Conservation (phyloP, 2,329 filamentous ascomycete genomes). For the Colletotrichum magnum region DNA sequence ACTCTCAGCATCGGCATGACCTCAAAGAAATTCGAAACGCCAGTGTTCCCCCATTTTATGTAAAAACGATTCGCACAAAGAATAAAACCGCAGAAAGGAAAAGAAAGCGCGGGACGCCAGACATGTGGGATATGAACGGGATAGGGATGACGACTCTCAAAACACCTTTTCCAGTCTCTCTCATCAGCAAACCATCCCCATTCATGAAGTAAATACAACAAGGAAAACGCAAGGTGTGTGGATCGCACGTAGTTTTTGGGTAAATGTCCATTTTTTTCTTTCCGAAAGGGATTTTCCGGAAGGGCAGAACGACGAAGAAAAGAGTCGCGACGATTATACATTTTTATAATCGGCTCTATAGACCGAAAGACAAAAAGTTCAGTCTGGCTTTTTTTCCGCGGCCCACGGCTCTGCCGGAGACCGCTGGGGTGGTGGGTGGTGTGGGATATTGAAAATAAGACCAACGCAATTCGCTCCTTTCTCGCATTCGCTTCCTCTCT, state of each 20-base stretch:
- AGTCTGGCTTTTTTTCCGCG: not conserved
- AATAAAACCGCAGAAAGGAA: not conserved
- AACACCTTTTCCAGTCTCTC: not conserved
- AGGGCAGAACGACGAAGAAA: not conserved
- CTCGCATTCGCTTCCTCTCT: constrained; percentile 3
- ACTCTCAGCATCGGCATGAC: not conserved
- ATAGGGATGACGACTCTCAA: not conserved
- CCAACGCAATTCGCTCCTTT: not conserved
- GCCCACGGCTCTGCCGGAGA: constrained; percentile 29
- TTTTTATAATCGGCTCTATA: constrained; percentile 30
- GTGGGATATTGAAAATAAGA: constrained; percentile 23
- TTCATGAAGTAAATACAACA: not conserved
- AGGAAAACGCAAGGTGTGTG: too few relatives aligned
- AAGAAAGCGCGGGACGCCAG: not conserved
- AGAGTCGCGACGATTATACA: constrained; percentile 39
- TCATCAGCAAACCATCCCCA: not conserved
- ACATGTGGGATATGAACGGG: not conserved
- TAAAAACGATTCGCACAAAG: too few relatives aligned
- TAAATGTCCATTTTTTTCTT: too few relatives aligned
- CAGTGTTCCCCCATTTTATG: not conserved
- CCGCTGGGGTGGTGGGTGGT: not conserved
- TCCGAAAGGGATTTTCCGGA: too few relatives aligned
- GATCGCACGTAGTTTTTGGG: too few relatives aligned
- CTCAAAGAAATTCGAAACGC: not conserved
- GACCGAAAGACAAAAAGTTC: not conserved